phyloP scores from a whole-genome alignment of 257 asterid species.

The Apocynum venetum region DNA sequence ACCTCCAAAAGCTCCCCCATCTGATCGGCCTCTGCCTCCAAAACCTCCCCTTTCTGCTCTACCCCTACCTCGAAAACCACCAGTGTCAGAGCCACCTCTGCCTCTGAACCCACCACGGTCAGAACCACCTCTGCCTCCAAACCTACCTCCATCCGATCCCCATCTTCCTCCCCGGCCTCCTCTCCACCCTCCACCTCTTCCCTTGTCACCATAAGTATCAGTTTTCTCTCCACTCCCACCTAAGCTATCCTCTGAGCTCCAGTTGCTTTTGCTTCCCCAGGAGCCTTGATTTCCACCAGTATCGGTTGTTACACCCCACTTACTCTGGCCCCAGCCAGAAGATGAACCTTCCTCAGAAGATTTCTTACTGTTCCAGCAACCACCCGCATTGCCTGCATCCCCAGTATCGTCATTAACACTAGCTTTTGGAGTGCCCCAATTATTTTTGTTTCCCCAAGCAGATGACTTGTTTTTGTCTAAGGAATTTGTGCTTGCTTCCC shows the following conservation, averaged over 20 bases:
- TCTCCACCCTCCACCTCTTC: conserved; percentile 70
- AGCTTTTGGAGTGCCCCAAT: conserved; percentile 23
- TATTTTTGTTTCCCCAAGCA: conserved; percentile 34
- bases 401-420: neutral
- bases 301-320: conserved; percentile 42
- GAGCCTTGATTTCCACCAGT: conserved; percentile 43
- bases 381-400: conserved; percentile 14
- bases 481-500: conserved; percentile 30
- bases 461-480: conserved; percentile 33
- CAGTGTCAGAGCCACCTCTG: conserved; percentile 18
- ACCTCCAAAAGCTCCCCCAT: conserved; percentile 44
- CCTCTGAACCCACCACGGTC: conserved; percentile 39
- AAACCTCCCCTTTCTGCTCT: conserved; percentile 43
- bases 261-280: conserved; percentile 64
- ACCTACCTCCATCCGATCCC: conserved; percentile 53
- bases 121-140: conserved; percentile 37
- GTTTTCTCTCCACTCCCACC: conserved; percentile 41
- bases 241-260: conserved; percentile 56
- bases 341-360: conserved; percentile 30
- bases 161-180: conserved; percentile 65
- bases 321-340: conserved; percentile 74
- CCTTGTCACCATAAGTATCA: conserved; percentile 38
- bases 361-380: conserved; percentile 29
- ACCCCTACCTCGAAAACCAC: conserved; percentile 54
- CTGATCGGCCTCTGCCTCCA: conserved; percentile 33